Conservation (phyloP, 768 basidiomycete species). For the Tremella yokohamensis region DNA sequence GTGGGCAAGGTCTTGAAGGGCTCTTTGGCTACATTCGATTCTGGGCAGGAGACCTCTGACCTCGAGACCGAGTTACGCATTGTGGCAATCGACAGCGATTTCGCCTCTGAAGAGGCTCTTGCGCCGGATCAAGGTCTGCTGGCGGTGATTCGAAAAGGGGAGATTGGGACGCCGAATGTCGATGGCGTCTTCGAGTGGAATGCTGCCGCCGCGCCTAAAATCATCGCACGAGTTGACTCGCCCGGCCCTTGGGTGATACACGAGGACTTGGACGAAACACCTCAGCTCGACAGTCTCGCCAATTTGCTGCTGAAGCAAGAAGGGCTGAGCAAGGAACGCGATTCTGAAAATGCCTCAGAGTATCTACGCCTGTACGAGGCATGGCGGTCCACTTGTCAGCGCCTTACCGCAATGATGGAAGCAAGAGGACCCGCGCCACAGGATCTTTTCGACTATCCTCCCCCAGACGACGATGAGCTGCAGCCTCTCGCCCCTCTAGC, state of each 20-base stretch:
- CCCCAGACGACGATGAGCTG: constrained; percentile 13
- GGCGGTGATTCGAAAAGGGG: background rate
- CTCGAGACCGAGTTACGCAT: constrained; percentile 30
- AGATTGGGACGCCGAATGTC: constrained; percentile 4
- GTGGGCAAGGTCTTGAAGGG: constrained; percentile 19
- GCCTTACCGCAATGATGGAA: constrained; percentile 35
- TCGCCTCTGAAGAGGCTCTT: too few relatives aligned
- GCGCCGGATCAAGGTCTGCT: too few relatives aligned
- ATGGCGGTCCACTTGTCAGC: constrained; percentile 35
- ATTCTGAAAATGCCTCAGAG: constrained; percentile 15
- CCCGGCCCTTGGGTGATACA: background rate
- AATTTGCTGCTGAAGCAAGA: constrained; percentile 1
- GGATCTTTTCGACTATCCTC: constrained; percentile 22
- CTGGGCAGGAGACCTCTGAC: constrained; percentile 25
- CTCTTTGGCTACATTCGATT: constrained; percentile 32
- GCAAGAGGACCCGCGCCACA: constrained; percentile 35
- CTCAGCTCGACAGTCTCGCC: background rate
- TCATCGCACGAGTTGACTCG: constrained; percentile 4
- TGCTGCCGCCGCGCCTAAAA: constrained; percentile 18
- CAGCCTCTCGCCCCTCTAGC: constrained; percentile 30
- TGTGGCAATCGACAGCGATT: constrained; percentile 19
- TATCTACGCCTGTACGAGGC: constrained; percentile 33
- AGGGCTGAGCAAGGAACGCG: constrained; percentile 16
- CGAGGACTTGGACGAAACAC: background rate
- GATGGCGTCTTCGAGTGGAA: constrained; percentile 34